Base-by-base conservation (phyloP, 2,329 filamentous ascomycete genomes). In the Ophiocordyceps polyrhachis-furcata region DNA sequence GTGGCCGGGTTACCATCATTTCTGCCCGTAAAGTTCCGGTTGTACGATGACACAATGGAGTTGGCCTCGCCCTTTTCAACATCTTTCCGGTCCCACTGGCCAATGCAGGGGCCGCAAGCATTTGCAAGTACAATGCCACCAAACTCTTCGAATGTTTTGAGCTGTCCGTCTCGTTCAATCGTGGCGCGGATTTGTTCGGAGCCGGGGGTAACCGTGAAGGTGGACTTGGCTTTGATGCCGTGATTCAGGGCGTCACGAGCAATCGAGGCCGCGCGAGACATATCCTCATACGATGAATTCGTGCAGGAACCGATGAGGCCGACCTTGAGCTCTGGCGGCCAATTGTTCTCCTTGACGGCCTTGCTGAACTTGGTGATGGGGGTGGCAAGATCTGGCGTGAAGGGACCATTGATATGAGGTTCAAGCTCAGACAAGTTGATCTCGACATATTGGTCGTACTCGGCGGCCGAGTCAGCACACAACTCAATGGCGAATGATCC, bases 281-380 rank as follows among this genome's bases (percentile, higher is more conserved):
- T 98, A 60, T 98, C 91, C 65, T 95, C 83, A 62, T 96, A 98
- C 2, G 91, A 96, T 62, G 85, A 93, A 73, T 98, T 98, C 43
- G 91, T 98, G 71, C 91, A 98, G 67, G 87, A 94, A 48, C 91
- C 91, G 58, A 98, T 98, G 45, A 98, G 73, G 44, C 88, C 88
- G 21, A 91, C 89, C 13, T 87, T 91, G 49, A 98, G 81, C 50
- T 81, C 85, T 58, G 83, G 75, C 2, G 91, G 91, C 91, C 91
- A 98, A 43, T 82, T 69, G 62, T 95, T 86, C 54, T 81, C 73
- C 62, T 82, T 73, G 20, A 95, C 85, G 2, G 82, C 79, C 47
- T 84, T 74, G 58, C 87, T 86, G 68, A 98, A 98, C 57, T 81
- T 73, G 43, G 88, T 95, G 45, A 98, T 67, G 5, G 91, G 89